Base-by-base conservation (phyloP, 2,329 filamentous ascomycete genomes). In the Furcasterigmium furcatum region DNA sequence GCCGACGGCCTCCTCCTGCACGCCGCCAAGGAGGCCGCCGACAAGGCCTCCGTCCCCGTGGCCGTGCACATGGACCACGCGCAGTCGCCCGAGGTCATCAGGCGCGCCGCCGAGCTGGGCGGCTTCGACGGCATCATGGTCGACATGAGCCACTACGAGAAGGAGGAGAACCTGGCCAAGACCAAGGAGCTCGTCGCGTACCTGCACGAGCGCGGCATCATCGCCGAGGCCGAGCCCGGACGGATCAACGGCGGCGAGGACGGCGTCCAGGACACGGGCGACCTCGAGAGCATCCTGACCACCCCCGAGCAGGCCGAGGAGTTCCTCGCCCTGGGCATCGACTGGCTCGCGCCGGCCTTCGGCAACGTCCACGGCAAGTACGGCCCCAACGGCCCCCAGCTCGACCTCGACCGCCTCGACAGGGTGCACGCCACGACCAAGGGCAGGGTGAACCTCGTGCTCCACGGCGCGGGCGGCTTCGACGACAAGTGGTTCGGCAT, bases 291-390 rank as follows among this genome's bases (percentile, higher is more conserved):
- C 55, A 39, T 64, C 62, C 48, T 88, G 52, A 90, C 85, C 0
- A 88, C 83, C 0, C 75, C 79, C 0, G 83, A 86, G 50, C 79
- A 90, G 63, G 84, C 82, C 8, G 74, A 82, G 51, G 80, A 87
- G 55, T 90, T 91, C 55, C 76, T 88, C 4, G 75, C 71, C 3
- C 86, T 84, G 10, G 86, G 85, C 1, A 86, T 90, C 57, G 82
- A 90, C 56, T 85, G 84, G 68, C 68, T 91, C 13, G 87, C 87
- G 3, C 87, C 86, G 1, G 84, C 84, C 1, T 88, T 90, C 65
- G 86, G 86, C 4, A 90, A 89, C 56, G 82, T 90, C 38, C 86
- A 90, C 64, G 86, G 86, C 6, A 79, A 83, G 54, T 89, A 90
- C 63, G 85, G 85, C 0, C 75, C 80, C 1, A 66, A 78, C 14